These are phyloP conservation scores for Coelastrella sp. DNA, from an alignment of 139 green algal species.

Conservation along the genomic window DNA sequence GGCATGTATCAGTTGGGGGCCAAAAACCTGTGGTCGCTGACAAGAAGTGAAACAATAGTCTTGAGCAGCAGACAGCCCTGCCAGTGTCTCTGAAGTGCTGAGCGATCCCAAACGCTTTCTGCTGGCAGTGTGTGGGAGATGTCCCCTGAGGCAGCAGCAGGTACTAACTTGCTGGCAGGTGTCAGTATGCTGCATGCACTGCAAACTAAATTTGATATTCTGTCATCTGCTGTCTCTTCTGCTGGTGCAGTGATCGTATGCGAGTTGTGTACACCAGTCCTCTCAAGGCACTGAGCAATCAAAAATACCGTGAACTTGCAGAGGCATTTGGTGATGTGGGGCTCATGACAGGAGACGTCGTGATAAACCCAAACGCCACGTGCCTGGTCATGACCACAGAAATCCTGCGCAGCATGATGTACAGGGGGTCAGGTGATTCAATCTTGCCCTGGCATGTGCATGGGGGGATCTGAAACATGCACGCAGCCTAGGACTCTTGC, in stretches of 20 bases:
- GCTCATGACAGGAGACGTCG: conserved; percentile 93
- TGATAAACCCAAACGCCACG: conserved; percentile 88
- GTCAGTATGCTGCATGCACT: background rate
- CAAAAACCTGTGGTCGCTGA: too few relatives aligned
- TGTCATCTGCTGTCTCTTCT: background rate
- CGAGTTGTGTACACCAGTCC: conserved; percentile 96
- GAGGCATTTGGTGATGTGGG: conserved; percentile 80
- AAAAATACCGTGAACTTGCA: conserved; percentile 81
- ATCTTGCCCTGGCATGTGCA: too few relatives aligned
- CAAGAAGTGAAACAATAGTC: too few relatives aligned
- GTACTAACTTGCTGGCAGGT: background rate
- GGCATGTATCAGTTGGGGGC: too few relatives aligned
- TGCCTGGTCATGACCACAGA: conserved; percentile 99
- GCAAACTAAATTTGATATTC: background rate
- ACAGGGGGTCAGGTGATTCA: conserved; percentile 68
- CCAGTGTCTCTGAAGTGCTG: too few relatives aligned
- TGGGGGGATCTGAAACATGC: too few relatives aligned
- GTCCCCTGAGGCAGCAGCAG: too few relatives aligned
- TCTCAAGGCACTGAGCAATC: conserved; percentile 97
- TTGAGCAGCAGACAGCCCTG: too few relatives aligned
- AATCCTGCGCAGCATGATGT: conserved; percentile 95
- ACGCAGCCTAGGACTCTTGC: too few relatives aligned
- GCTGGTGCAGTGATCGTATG: conserved; percentile 64
- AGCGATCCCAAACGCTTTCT: too few relatives aligned
- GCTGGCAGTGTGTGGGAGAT: too few relatives aligned